Base-by-base conservation (phyloP, 345 rosid species). In the Citrus mangshanensis region DNA sequence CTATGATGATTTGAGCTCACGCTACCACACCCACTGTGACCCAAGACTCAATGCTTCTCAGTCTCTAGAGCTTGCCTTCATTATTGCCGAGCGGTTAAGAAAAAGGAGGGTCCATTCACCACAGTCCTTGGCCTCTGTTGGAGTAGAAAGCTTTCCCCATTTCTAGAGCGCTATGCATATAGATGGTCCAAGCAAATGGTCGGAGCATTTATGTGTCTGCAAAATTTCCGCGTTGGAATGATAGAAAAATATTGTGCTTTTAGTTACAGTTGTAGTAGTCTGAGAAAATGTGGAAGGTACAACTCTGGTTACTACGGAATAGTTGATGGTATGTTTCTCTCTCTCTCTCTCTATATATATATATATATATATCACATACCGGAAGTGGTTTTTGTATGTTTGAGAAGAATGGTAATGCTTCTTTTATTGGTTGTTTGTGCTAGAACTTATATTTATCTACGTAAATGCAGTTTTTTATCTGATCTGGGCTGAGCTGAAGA, bases 1-100 rank as follows among this genome's bases (percentile, higher is more conserved):
- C 59, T 85, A 85, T 74, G 77, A 82, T 14, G 88, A 85, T 68
- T 76, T 85, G 42, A 61, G 81, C 54, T 82, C 85, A 4, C 85
- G 84, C 10, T 84, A 84, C 79, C 87, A 82, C 81, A 84, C 87
- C 71, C 87, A 81, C 34, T 84, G 87, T 7, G 87, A 85, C 73
- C 87, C 87, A 1, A 82, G 85, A 76, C 85, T 85, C 8, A 85
- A 80, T 49, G 88, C 85, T 72, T 85, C 88, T 74, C 85, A 85
- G 59, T 85, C 85, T 13, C 84, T 85, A 13, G 88, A 85, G 82
- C 85, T 85, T 2, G 85, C 85, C 7, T 85, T 82, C 80, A 80
- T 82, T 19, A 82, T 85, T 5, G 84, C 84, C 0, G 88, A 85
- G 72, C 82, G 86, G 34, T 68, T 85, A 51, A 80, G 88, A 55